Evolutionary conservation across 441 rosid species (phyloP).

Genomic region (Macaranga tanarius): DNA sequence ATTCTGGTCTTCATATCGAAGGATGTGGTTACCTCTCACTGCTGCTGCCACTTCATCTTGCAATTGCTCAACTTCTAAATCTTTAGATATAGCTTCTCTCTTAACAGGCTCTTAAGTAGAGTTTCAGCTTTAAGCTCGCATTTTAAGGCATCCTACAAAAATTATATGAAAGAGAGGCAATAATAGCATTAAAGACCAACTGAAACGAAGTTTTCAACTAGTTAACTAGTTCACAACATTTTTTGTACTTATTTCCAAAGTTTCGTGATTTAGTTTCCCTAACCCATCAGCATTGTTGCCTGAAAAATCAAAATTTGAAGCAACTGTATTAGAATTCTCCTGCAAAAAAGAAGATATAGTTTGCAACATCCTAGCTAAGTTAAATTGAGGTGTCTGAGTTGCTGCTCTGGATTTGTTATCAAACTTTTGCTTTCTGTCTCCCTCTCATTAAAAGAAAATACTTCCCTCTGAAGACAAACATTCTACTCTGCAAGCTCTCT

Average conservation of each 20-base stretch:
- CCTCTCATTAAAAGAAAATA: conserved; percentile 62
- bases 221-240: background rate
- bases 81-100: conserved; percentile 83
- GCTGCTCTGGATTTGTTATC: conserved; percentile 54
- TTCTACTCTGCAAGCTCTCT: conserved; percentile 96
- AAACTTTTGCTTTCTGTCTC: conserved; percentile 63
- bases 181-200: background rate
- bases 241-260: conserved; percentile 54
- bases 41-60: conserved; percentile 86
- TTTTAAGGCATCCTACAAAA: conserved; percentile 51
- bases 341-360: conserved; percentile 57
- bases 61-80: conserved; percentile 76
- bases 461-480: conserved; percentile 87
- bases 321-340: conserved; percentile 51
- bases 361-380: conserved; percentile 74
- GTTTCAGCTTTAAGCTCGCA: conserved; percentile 73
- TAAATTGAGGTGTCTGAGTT: conserved; percentile 64
- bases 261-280: conserved; percentile 41
- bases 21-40: conserved; percentile 74
- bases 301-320: conserved; percentile 37
- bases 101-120: conserved; percentile 61
- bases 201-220: conserved; percentile 3
- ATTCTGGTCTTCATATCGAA: conserved; percentile 65
- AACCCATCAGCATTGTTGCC: conserved; percentile 21
- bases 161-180: conserved; percentile 13